Evolutionary conservation across 2,329 filamentous ascomycete species (phyloP), one percentile per base, ranked within the genome.

Genomic region (Hortaea werneckii): DNA sequence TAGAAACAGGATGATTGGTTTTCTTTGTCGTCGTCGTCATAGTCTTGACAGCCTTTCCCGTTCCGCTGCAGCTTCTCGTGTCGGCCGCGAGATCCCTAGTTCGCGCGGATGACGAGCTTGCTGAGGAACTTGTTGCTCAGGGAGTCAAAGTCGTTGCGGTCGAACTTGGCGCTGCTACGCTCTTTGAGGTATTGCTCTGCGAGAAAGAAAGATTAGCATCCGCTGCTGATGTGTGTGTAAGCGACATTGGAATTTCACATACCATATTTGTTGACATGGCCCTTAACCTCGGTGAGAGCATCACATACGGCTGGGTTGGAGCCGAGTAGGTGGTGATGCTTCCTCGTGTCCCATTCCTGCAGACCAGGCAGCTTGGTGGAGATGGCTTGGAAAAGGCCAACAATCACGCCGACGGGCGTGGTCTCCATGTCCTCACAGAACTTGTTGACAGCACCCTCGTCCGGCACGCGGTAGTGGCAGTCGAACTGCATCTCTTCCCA

Each of bases 401-500:
- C 88, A 60, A 96, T 94, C 58, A 96, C 90, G 58, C 90, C 90
- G 37, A 96, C 89, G 0, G 90, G 90, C 6, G 85, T 94, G 7
- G 85, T 86, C 72, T 96, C 90, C 90, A 96, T 96, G 63, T 96
- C 90, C 48, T 74, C 79, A 74, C 89, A 95, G 75, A 96, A 96
- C 71, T 94, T 95, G 62, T 90, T 81, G 51, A 95, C 89, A 5
- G 85, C 84, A 42, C 78, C 75, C 44, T 84, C 77, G 64, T 95
- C 89, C 4, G 86, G 87, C 3, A 94, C 83, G 43, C 90, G 85
- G 76, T 95, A 96, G 70, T 95, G 87, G 75, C 86, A 94, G 70
- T 96, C 90, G 62, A 95, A 96, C 67, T 96, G 89, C 81, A 96
- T 95, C 76, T 95, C 85, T 67, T 96, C 90, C 90, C 90, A 96